Conservation (phyloP, 192 early-diverging fungal species). For the Bifiguratus adelaidae region DNA sequence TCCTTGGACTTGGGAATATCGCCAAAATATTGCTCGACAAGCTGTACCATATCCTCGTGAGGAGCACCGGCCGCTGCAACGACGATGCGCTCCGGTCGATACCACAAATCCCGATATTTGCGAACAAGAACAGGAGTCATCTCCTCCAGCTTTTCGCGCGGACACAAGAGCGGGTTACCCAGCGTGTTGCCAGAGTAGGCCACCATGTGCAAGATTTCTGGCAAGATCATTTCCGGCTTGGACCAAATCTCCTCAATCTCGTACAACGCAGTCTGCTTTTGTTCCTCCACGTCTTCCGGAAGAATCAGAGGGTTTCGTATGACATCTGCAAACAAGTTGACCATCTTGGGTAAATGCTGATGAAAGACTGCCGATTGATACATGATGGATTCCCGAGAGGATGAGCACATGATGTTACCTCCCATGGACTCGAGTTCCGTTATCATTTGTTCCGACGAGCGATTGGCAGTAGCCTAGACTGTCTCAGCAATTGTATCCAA, state of each 20-base stretch:
- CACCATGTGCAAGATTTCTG: slow-evolving; percentile 77
- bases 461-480: slow-evolving; percentile 52
- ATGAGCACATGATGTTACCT: slow-evolving; percentile 82
- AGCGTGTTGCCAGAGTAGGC: slow-evolving; percentile 73
- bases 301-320: slow-evolving; percentile 65
- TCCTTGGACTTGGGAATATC: slow-evolving; percentile 28
- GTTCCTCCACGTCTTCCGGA: slow-evolving; percentile 73
- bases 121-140: slow-evolving; percentile 63
- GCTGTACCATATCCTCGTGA: slow-evolving; percentile 71
- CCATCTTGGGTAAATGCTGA: slow-evolving; percentile 62
- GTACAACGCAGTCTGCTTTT: slow-evolving; percentile 64
- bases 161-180: slow-evolving; percentile 71
- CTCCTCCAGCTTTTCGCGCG: slow-evolving; percentile 46
- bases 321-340: slow-evolving; percentile 70
- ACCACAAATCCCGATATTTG: slow-evolving; percentile 72
- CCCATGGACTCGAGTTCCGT: slow-evolving; percentile 77
- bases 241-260: slow-evolving; percentile 83
- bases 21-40: slow-evolving; percentile 67
- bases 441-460: slow-evolving; percentile 59
- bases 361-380: slow-evolving; percentile 89
- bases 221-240: slow-evolving; percentile 77
- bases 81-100: slow-evolving; percentile 85
- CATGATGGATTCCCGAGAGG: slow-evolving; percentile 88
- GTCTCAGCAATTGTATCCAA: neutral
- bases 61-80: slow-evolving; percentile 78